A percentile compares a stretch with the other conserved stretches of the same genome.
These are phyloP conservation scores for Pseudonitzschia multistriata DNA, from an alignment of 108 stramenopile species.

Conservation along the genomic window DNA sequence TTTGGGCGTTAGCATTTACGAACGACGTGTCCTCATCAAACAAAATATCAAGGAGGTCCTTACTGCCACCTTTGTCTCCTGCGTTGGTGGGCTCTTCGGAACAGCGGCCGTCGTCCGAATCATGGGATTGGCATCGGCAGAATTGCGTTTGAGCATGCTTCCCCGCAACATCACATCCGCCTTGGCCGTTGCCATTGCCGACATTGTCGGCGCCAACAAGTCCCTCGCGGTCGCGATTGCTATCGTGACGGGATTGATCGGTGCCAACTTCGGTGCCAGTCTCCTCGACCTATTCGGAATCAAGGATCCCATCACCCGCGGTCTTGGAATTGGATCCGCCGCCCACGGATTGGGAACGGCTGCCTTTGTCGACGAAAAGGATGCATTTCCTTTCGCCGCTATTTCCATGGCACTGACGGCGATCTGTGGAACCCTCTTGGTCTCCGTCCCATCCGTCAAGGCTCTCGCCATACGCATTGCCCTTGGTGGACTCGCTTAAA, in stretches of 20 bases:
- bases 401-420: slow-evolving; percentile 89
- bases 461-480: slow-evolving; percentile 54
- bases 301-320: slow-evolving; percentile 83
- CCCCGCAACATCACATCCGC: slow-evolving; percentile 86
- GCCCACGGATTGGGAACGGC: slow-evolving; percentile 93
- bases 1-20: slow-evolving; percentile 74
- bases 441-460: slow-evolving; percentile 65
- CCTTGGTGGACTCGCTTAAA: slow-evolving; percentile 37
- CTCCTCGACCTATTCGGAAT: slow-evolving; percentile 72
- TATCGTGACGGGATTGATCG: slow-evolving; percentile 88
- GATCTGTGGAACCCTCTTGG: slow-evolving; percentile 62
- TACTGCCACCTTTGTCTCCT: slow-evolving; percentile 54
- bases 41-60: slow-evolving; percentile 68
- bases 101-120: slow-evolving; percentile 58
- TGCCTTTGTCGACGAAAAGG: slow-evolving; percentile 84
- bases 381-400: slow-evolving; percentile 91
- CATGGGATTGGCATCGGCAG: slow-evolving; percentile 44
- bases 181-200: slow-evolving; percentile 87
- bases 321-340: slow-evolving; percentile 86
- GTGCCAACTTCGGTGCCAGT: slow-evolving; percentile 87
- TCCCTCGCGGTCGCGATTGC: slow-evolving; percentile 83
- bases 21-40: slow-evolving; percentile 62
- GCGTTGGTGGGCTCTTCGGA: slow-evolving; percentile 72
- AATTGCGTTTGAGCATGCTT: slow-evolving; percentile 62
- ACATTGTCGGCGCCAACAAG: slow-evolving; percentile 79